Evolutionary conservation across 2,329 filamentous ascomycete genomes (phyloP), one percentile per base, ranked within the genome.

Genomic region (Rhinocladiella mackenziei): DNA sequence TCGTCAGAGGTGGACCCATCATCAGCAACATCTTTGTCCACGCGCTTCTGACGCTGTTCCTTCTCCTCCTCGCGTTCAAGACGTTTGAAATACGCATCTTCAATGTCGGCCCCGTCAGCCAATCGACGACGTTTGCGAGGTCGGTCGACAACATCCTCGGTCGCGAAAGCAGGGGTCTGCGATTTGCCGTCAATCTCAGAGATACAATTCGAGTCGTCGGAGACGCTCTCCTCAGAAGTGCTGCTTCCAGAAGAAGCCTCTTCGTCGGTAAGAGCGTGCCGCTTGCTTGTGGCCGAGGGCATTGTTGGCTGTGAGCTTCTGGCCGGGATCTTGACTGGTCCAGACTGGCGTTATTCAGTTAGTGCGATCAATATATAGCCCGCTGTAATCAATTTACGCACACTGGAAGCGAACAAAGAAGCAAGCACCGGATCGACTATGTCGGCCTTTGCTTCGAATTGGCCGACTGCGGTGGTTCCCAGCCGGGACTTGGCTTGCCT

Each of bases 361-460:
- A 48, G 49, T 32, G 14, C 20, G 11, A 28, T 19, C n/a, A n/a
- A n/a, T n/a, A n/a, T 29, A 22, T 11, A 13, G 13, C 10, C 29
- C 18, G 7, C 4, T 43, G 5, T 9, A 35, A 25, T 3, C 3
- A 9, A 23, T 30, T 30, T 31, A 75, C 81, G 69, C 75, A 87
- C 84, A 71, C 84, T 88, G 45, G 75, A 71, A 45, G 81, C 75
- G 67, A 89, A 89, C 28, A 89, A 73, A 50, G 82, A 80, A 58
- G 81, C 74, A 55, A 89, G 71, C 43, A 74, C 69, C 62, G 84
- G 82, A 70, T 89, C 84, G 48, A 88, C 71, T 48, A 74, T 72
- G 63, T 39, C 39, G n/a, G 43, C 35, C 35, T 40, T 51, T n/a
- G 46, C 43, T 13, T 28, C 32, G 19, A 51, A 25, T 30, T 7